phyloP scores from a whole-genome alignment of 2,329 filamentous ascomycete genomes.

The Xylariaceae sp. region DNA sequence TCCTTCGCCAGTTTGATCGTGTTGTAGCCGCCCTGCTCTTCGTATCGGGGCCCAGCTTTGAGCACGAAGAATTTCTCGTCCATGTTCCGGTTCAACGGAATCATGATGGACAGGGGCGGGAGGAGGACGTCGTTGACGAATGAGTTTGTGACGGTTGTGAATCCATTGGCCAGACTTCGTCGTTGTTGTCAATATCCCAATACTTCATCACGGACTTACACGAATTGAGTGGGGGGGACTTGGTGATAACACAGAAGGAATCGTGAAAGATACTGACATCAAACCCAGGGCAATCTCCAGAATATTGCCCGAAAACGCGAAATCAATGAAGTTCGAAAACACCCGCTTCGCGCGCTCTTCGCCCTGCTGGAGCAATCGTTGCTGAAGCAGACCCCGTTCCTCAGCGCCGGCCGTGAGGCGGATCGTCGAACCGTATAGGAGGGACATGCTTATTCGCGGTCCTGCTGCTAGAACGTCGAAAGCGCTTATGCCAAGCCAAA shows the following conservation, averaged over 20 bases:
- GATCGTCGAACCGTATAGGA: conserved; percentile 4
- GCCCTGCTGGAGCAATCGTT: conserved; percentile 33
- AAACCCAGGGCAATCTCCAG: conserved; percentile 70
- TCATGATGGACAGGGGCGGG: conserved; percentile 62
- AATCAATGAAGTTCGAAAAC: conserved; percentile 63
- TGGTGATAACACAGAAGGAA: too few relatives aligned
- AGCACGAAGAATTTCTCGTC: conserved; percentile 70
- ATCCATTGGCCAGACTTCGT: conserved; percentile 61
- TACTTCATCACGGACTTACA: background rate
- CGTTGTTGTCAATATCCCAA: background rate
- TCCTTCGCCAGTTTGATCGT: conserved; percentile 63
- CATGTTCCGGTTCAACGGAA: conserved; percentile 65
- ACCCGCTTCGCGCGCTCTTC: conserved; percentile 45
- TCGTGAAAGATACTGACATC: conserved; percentile 47
- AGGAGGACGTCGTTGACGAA: conserved; percentile 67
- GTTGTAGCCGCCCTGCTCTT: conserved; percentile 55
- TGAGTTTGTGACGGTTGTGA: conserved; percentile 65
- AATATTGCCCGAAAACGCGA: conserved; percentile 69
- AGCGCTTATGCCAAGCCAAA: background rate
- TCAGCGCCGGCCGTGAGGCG: conserved; percentile 26
- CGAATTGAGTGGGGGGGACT: too few relatives aligned
- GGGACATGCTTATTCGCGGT: conserved; percentile 6
- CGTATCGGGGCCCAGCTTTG: conserved; percentile 50
- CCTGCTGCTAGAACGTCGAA: background rate
- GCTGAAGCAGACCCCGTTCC: conserved; percentile 39